Base-by-base conservation (phyloP, 2,329 filamentous ascomycete species). In the Pseudogymnoascus destructans region DNA sequence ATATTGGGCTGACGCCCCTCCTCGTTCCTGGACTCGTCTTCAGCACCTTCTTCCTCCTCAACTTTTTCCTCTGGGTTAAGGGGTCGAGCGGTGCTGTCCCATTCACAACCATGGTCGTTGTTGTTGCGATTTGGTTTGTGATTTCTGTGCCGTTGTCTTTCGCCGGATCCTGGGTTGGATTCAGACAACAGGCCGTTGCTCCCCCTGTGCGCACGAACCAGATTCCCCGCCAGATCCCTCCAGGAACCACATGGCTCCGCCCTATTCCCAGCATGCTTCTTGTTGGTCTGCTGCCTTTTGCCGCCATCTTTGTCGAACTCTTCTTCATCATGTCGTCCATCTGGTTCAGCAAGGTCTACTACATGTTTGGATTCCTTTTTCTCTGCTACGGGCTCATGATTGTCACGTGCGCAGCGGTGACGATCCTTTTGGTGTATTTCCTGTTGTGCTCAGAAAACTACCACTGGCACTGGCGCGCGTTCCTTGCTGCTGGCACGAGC, bases 291-390 rank as follows among this genome's bases (percentile, higher is more conserved):
- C 78, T 97, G 23, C 93, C 93, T 0, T 98, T 98, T 67, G 90
- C 88, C 52, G 92, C 93, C 62, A 97, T 98, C 69, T 96, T 97
- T 64, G 91, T 97, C 52, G 93, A 98, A 74, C 83, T 98, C 2
- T 97, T 95, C 79, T 97, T 97, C 73, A 96, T 98, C 76, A 95
- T 98, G 89, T 95, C 86, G 74, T 95, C 89, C 23, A 92, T 98
- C 70, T 98, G 93, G 93, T 95, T 95, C 73, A 92, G 86, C 76
- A 89, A 93, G 73, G 93, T 98, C 64, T 98, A 98, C 78, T 98
- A 98, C 79, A 98, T 98, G 93, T 98, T 98, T 67, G 93, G 93
- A 19, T 98, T 98, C 79, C 77, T 98, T 33, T 98, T 98, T 78
- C 80, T 98, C 59, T 96, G 91, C 78, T 98, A 95, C 69, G 91